Conservation (phyloP, 139 green algal genomes). For the Tetraselmis chui region DNA sequence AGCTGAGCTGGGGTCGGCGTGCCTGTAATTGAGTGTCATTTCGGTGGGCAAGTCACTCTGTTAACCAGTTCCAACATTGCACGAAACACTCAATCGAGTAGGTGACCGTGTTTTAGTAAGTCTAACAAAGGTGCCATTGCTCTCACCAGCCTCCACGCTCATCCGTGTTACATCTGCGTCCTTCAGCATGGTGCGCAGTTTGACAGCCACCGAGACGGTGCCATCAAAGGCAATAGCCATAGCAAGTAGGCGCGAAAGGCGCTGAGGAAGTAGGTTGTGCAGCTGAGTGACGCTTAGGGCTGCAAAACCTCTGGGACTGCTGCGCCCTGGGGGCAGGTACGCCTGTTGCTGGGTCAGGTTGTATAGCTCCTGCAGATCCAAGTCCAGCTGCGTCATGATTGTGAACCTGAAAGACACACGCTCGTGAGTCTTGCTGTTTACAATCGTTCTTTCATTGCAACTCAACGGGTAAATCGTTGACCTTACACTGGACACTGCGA, state of each 20-base stretch:
- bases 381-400: background rate
- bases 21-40: no score
- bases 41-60: no score
- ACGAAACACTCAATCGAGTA: background rate
- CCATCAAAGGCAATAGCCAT: background rate
- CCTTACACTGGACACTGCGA: background rate
- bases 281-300: no score
- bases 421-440: background rate
- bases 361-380: background rate
- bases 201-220: background rate
- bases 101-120: no score
- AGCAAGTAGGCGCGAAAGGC: background rate
- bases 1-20: background rate
- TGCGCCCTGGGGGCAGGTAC: background rate
- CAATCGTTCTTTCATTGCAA: background rate
- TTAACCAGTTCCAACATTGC: background rate
- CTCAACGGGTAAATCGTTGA: no score
- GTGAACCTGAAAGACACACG: background rate
- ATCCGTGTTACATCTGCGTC: background rate
- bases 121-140: background rate
- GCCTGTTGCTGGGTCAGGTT: background rate
- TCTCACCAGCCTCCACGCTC: background rate
- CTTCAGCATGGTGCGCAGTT: background rate
- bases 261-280: no score
- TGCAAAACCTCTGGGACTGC: background rate